Conservation (phyloP, 1,284 basidiomycete species). For the Chalciporus sp. region DNA sequence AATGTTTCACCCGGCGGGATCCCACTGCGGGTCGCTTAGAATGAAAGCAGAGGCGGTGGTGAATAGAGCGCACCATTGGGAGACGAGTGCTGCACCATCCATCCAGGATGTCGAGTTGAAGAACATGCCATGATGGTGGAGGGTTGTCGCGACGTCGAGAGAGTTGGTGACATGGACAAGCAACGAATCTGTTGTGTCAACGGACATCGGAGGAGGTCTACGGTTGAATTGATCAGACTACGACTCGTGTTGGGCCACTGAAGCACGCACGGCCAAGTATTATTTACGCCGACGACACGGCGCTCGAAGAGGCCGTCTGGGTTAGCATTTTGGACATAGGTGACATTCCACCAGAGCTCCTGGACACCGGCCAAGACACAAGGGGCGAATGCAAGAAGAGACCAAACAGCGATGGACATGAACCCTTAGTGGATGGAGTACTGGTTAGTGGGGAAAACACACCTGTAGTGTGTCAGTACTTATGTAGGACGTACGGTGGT, state of each 20-base stretch:
- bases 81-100: constrained; percentile 84
- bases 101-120: constrained; percentile 86
- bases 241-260: neutral
- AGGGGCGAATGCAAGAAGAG: constrained; percentile 33
- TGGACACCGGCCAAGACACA: constrained; percentile 57
- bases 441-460: neutral
- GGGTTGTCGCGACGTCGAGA: constrained; percentile 60
- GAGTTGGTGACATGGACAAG: constrained; percentile 78
- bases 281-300: constrained; percentile 84
- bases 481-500: no score
- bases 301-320: constrained; percentile 79
- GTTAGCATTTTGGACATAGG: constrained; percentile 68
- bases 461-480: neutral
- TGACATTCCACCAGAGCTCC: constrained; percentile 82
- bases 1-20: constrained; percentile 79
- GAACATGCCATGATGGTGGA: constrained; percentile 93
- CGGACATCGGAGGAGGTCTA: constrained; percentile 79
- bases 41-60: neutral
- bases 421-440: neutral
- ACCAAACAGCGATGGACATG: constrained; percentile 12
- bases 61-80: constrained; percentile 68
- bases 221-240: neutral
- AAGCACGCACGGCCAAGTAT: constrained; percentile 83
- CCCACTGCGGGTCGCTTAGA: constrained; percentile 51
- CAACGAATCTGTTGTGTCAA: constrained; percentile 73